Evolutionary conservation across 768 basidiomycete species (phyloP), one percentile per base, ranked within the genome.

Genomic region (Kwoniella sp.): DNA sequence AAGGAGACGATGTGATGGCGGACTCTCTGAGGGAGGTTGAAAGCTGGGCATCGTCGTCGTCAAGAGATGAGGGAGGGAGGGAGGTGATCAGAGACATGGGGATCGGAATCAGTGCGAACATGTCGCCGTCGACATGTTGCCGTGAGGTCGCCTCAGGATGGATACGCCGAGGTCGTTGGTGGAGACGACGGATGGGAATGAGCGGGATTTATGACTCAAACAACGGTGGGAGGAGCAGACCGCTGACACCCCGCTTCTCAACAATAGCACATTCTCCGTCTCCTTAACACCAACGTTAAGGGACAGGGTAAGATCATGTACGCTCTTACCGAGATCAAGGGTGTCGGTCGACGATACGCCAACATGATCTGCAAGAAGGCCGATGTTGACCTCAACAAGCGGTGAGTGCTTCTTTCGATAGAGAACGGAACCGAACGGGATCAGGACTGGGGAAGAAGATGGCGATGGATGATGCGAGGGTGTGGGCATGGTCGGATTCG

Each of bases 341-440:
- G 96, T 88, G 96, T 99, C 67, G 96, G 96, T 78, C 90, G 96
- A 71, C 90, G 96, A 59, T 99, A 98, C 84, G 89, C 96, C 80
- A 98, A 98, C 85, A 84, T 98, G 78, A 95, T 98, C 74, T 98
- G 96, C 88, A 98, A 98, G 85, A 99, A 99, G 86, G 96, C 96
- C 68, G 96, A 98, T 84, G 92, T 99, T 47, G 95, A 98, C 80
- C 87, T 99, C 67, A 92, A 87, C 86, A 99, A 99, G 85, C 91
- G 96, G 96, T 98, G 78, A 67, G 89, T 82, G 45, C 17, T 29
- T 13, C 26, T 29, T 13, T 47, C 22, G 37, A 25, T 15, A n/a
- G n/a, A n/a, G n/a, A n/a, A n/a, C n/a, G n/a, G n/a, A n/a, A n/a
- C n/a, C 23, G n/a, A n/a, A n/a, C 30, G 12, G 63, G 28, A 8